A percentile compares a stretch with the other conserved stretches of the same genome.
Evolutionary conservation across 306 rosid genomes (phyloP).

Genomic region (Hippophae tibetana): DNA sequence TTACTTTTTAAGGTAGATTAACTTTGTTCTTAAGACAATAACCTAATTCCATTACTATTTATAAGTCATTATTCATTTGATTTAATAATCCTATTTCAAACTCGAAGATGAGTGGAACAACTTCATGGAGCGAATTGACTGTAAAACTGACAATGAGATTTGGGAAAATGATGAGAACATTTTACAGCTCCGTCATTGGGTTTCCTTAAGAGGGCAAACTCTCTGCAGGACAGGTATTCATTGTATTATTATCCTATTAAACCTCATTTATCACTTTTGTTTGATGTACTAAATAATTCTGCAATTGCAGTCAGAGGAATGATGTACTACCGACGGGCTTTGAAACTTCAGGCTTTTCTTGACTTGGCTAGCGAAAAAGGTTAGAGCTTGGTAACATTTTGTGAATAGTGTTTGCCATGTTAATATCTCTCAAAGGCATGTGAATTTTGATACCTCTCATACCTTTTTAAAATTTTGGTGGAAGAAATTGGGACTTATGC

Average conservation of each 20-base stretch:
- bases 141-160: slow-evolving; percentile 72
- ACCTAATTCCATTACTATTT: not conserved
- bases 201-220: slow-evolving; percentile 91
- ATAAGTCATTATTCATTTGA: slow-evolving; percentile 8
- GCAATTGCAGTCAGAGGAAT: slow-evolving; percentile 80
- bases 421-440: slow-evolving; percentile 1
- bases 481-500: too few species aligned
- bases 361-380: slow-evolving; percentile 92
- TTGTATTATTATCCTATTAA: slow-evolving; percentile 12
- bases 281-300: slow-evolving; percentile 17
- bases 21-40: not conserved
- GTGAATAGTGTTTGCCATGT: slow-evolving; percentile 6
- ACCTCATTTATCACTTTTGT: slow-evolving; percentile 16
- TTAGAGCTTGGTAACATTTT: slow-evolving; percentile 27
- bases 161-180: slow-evolving; percentile 83
- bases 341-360: slow-evolving; percentile 97
- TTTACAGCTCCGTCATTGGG: slow-evolving; percentile 95
- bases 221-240: slow-evolving; percentile 79
- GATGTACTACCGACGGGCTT: slow-evolving; percentile 94
- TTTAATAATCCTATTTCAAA: slow-evolving; percentile 12
- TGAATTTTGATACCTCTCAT: slow-evolving; percentile 10
- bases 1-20: slow-evolving; percentile 13
- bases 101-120: slow-evolving; percentile 90
- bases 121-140: slow-evolving; percentile 84
- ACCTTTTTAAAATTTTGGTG: too few species aligned